A percentile compares a stretch with the other conserved stretches of the same genome.
phyloP scores from a whole-genome alignment of 1,284 basidiomycete genomes.

The Leccinum ambiguum region DNA sequence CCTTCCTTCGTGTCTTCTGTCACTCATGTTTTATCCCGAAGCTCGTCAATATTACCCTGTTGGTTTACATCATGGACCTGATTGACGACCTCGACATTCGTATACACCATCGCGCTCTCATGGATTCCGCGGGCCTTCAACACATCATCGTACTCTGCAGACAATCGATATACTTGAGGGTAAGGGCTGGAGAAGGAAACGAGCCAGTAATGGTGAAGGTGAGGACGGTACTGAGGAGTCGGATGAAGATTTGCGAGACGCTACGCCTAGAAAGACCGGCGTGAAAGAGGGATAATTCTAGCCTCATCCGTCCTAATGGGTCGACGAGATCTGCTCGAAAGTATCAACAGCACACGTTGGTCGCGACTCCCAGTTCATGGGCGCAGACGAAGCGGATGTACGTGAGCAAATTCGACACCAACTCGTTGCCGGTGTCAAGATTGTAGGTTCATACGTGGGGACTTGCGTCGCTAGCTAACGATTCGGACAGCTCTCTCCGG shows the following conservation, averaged over 20 bases:
- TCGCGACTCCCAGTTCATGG: conserved; percentile 83
- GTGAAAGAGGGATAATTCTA: conserved; percentile 38
- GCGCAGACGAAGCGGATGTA: conserved; percentile 86
- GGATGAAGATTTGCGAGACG: conserved; percentile 75
- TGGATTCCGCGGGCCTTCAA: conserved; percentile 85
- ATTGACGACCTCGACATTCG: conserved; percentile 81
- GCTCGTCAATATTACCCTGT: conserved; percentile 70
- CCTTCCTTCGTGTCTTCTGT: conserved; percentile 9
- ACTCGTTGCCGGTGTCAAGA: conserved; percentile 70
- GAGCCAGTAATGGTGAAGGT: conserved; percentile 34
- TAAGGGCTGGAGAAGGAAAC: conserved; percentile 41
- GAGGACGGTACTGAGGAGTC: conserved; percentile 61
- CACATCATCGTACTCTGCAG: conserved; percentile 72
- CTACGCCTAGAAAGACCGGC: conserved; percentile 51
- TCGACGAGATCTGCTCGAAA: conserved; percentile 29
- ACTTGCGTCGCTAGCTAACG: conserved; percentile 15
- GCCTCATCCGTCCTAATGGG: conserved; percentile 34
- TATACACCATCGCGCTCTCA: conserved; percentile 82
- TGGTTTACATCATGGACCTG: conserved; percentile 63
- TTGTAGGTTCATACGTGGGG: conserved; percentile 45
- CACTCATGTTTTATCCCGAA: conserved; percentile 32
- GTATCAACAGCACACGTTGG: conserved; percentile 50
- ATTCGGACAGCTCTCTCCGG: conserved; percentile 45
- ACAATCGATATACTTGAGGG: conserved; percentile 71
- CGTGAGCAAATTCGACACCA: conserved; percentile 84